Evolutionary conservation across 139 green algal genomes (phyloP).

Genomic region (Desmodesmus armatus): DNA sequence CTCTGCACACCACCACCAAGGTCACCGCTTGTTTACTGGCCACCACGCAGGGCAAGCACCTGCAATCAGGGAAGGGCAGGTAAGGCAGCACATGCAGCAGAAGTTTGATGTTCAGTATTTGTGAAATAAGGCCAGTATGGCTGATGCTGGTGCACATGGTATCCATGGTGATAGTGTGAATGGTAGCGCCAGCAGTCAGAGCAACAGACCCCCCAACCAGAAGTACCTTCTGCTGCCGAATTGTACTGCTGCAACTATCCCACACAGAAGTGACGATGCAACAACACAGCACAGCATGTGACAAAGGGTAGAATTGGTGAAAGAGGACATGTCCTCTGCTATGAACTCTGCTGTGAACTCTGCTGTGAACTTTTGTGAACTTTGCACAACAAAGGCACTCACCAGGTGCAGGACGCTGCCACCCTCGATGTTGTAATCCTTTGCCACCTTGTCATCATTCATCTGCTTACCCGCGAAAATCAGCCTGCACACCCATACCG

Average conservation of each 20-base stretch:
- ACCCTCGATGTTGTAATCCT: slow-evolving; percentile 99
- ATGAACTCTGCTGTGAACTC: neutral
- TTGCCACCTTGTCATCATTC: slow-evolving; percentile 98
- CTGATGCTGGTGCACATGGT: neutral
- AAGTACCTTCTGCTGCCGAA: too few species aligned
- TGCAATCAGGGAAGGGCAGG: neutral
- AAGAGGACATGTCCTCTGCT: neutral
- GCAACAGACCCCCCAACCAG: neutral
- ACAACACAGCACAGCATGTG: neutral
- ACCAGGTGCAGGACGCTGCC: slow-evolving; percentile 98
- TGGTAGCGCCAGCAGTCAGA: neutral
- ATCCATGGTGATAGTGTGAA: neutral
- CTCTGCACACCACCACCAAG: too few species aligned
- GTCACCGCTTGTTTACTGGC: neutral
- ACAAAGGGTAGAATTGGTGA: too few species aligned
- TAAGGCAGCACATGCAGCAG: neutral
- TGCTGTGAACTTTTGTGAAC: too few species aligned
- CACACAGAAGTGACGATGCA: neutral
- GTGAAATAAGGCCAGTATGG: neutral
- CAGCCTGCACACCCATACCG: slow-evolving; percentile 63
- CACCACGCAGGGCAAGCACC: neutral
- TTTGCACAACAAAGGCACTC: slow-evolving; percentile 31
- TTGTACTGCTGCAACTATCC: too few species aligned
- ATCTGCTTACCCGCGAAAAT: slow-evolving; percentile 99
- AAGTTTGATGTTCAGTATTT: neutral